A percentile compares a stretch with the other conserved stretches of the same genome.
Evolutionary conservation across 2,329 filamentous ascomycete species (phyloP).

Genomic region (Exophiala dermatitidis): DNA sequence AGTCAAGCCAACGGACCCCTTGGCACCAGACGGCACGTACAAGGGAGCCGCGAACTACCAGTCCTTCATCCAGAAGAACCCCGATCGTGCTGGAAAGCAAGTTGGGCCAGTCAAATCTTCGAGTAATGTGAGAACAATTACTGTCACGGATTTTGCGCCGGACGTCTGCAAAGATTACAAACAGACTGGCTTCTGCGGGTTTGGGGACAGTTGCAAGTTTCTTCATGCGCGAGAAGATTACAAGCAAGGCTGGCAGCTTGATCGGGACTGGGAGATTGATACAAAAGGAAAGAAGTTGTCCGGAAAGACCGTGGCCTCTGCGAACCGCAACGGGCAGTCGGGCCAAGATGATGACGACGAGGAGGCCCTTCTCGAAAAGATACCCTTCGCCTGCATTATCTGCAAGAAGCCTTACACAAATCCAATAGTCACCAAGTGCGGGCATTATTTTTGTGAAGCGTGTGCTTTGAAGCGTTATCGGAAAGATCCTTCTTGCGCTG

Average conservation of each 20-base stretch:
- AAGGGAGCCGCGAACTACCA: constrained; percentile 66
- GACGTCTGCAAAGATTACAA: constrained; percentile 96
- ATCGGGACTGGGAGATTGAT: constrained; percentile 84
- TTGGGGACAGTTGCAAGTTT: constrained; percentile 64
- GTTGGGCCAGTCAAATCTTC: constrained; percentile 81
- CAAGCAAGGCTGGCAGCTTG: constrained; percentile 91
- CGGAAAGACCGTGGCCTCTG: constrained; percentile 45
- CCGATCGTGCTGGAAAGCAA: constrained; percentile 57
- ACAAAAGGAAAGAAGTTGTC: constrained; percentile 54
- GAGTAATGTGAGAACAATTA: constrained; percentile 84
- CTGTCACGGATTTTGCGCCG: constrained; percentile 80
- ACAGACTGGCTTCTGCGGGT: constrained; percentile 63
- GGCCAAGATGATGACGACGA: constrained; percentile 24
- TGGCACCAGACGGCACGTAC: constrained; percentile 59
- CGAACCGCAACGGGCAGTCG: constrained; percentile 36
- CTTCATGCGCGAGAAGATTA: constrained; percentile 57
- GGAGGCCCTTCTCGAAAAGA: constrained; percentile 59
- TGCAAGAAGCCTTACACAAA: constrained; percentile 71
- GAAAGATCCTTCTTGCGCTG: constrained; percentile 78
- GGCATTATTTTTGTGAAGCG: constrained; percentile 90
- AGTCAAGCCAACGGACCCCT: constrained; percentile 20
- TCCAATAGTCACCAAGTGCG: constrained; percentile 81
- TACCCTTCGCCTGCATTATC: constrained; percentile 84
- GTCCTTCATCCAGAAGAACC: constrained; percentile 73
- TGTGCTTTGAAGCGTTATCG: constrained; percentile 83